A percentile compares a stretch with the other conserved stretches of the same genome.
phyloP scores from a whole-genome alignment of 1,284 basidiomycete genomes.

The Rhodotorula mucilaginosa region DNA sequence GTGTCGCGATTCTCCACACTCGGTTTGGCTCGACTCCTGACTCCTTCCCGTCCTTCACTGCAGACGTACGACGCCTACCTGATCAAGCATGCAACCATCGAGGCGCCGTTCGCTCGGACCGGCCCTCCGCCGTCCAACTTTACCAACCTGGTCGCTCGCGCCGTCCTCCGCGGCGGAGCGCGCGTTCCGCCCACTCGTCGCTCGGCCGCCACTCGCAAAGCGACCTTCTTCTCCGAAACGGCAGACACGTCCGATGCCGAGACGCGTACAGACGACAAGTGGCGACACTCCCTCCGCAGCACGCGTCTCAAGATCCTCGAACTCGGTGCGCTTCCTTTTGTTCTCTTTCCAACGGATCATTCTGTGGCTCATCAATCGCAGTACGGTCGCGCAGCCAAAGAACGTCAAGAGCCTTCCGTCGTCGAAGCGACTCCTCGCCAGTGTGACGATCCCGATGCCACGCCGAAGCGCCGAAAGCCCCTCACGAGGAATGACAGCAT shows the following conservation, averaged over 20 bases:
- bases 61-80: conserved; percentile 34
- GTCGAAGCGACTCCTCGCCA: conserved; percentile 33
- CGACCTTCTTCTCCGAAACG: background rate
- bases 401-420: conserved; percentile 3
- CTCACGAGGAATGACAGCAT: conserved; percentile 31
- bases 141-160: conserved; percentile 34
- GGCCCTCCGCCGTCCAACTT: conserved; percentile 35
- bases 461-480: conserved; percentile 25
- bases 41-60: background rate
- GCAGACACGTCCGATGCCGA: conserved; percentile 7
- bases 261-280: background rate
- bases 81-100: conserved; percentile 14
- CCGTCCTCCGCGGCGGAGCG: conserved; percentile 13
- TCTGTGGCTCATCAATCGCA: background rate
- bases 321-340: conserved; percentile 17
- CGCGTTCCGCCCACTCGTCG: background rate
- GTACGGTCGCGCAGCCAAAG: conserved; percentile 12
- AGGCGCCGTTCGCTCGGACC: conserved; percentile 23
- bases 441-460: conserved; percentile 26
- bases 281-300: conserved; percentile 28
- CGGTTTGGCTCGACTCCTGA: background rate
- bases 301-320: conserved; percentile 30
- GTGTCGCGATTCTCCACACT: background rate
- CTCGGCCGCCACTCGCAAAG: background rate
- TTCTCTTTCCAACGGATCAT: too few relatives aligned